Percentiles rank a stretch among this genome's conserved stretches.
Evolutionary conservation across 176 grass and related monocot species (phyloP).

Genomic region (Triticum dicoccoides): DNA sequence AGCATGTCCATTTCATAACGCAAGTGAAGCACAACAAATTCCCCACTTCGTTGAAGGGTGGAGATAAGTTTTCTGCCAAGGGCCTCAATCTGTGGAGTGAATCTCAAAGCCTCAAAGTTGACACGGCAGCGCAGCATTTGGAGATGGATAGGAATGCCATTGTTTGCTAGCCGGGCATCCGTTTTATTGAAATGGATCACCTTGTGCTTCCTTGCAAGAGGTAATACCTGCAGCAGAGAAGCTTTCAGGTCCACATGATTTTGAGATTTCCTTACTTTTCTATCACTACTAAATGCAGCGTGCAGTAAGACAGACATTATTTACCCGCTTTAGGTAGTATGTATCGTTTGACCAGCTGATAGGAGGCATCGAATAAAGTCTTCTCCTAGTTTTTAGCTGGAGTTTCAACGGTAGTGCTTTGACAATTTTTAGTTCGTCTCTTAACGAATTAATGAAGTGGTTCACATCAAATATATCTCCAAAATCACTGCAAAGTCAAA

Average conservation of each 20-base stretch:
- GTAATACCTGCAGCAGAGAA: constrained; percentile 62
- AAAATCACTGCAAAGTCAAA: constrained; percentile 71
- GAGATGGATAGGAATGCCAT: constrained; percentile 69
- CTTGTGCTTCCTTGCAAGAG: constrained; percentile 89
- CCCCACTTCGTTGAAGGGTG: constrained; percentile 55
- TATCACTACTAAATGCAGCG: neutral
- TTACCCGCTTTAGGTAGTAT: constrained; percentile 88
- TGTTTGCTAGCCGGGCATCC: constrained; percentile 88
- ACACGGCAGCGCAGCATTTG: constrained; percentile 84
- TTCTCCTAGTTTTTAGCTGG: constrained; percentile 42
- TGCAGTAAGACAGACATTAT: neutral
- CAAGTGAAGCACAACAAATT: constrained; percentile 92
- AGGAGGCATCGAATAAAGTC: constrained; percentile 76
- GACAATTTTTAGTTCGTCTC: constrained; percentile 94
- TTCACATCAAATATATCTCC: constrained; percentile 86
- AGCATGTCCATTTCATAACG: constrained; percentile 99
- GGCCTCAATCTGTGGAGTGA: constrained; percentile 83
- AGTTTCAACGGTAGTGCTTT: constrained; percentile 75
- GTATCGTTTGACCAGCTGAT: constrained; percentile 93
- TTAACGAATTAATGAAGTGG: constrained; percentile 95
- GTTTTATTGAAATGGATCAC: constrained; percentile 92
- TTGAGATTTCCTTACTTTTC: neutral
- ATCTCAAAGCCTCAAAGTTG: constrained; percentile 86
- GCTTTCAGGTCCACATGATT: constrained; percentile 19
- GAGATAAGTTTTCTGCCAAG: constrained; percentile 84